These are phyloP conservation scores for Russula lepida DNA, from an alignment of 768 basidiomycete species.

Conservation along the genomic window DNA sequence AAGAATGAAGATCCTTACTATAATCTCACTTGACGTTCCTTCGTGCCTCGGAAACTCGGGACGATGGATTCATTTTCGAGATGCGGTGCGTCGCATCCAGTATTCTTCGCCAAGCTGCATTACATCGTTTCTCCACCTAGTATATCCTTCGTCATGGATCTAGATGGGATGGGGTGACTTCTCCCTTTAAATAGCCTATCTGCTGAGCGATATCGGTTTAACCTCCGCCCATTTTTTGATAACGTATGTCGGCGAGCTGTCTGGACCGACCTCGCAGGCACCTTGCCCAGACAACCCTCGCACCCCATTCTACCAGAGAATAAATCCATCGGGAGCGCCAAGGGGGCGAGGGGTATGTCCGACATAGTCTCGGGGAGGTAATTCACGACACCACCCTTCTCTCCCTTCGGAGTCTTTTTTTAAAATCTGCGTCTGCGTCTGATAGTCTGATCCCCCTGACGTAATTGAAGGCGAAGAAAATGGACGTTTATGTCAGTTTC, in stretches of 20 bases:
- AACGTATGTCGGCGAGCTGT: neutral
- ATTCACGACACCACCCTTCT: no score
- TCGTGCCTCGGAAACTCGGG: neutral
- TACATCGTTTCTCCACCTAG: neutral
- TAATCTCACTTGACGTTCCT: neutral
- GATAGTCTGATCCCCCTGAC: neutral
- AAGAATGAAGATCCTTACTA: neutral
- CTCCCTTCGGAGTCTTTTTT: neutral
- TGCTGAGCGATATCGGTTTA: neutral
- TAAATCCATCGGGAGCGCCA: neutral
- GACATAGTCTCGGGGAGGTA: neutral
- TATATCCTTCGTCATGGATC: neutral
- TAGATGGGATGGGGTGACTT: neutral
- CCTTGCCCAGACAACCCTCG: neutral
- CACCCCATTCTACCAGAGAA: neutral
- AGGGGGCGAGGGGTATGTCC: slow-evolving; percentile 1
- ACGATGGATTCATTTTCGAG: neutral
- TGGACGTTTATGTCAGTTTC: neutral
- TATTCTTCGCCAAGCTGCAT: neutral
- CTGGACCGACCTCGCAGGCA: neutral
- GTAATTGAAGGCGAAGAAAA: neutral
- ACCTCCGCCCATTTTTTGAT: neutral
- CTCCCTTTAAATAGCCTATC: neutral
- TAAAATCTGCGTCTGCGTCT: no score
- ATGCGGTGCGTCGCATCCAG: neutral